phyloP scores from a whole-genome alignment of 2,329 filamentous ascomycete species.

The Curvularia verruculosa region DNA sequence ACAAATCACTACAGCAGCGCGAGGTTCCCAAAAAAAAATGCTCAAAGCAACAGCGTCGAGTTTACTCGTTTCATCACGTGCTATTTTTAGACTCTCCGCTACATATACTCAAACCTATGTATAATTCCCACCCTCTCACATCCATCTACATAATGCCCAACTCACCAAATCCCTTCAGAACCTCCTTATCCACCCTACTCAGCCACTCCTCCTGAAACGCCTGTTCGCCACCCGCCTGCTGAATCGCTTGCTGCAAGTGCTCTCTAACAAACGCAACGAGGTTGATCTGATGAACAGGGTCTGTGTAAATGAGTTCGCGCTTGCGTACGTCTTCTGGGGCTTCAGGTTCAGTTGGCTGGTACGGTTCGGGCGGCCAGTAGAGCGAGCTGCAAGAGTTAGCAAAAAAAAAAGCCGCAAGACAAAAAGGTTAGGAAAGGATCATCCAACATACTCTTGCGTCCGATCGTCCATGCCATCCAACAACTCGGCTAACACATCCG shows the following conservation, averaged over 20 bases:
- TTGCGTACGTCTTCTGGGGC: slow-evolving; percentile 54
- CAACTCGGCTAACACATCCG: slow-evolving; percentile 69
- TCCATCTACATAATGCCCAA: slow-evolving; percentile 44
- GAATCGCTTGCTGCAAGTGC: slow-evolving; percentile 65
- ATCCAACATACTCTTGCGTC: slow-evolving; percentile 41
- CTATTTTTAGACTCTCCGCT: background rate
- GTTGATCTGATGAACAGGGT: slow-evolving; percentile 71
- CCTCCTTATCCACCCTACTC: slow-evolving; percentile 75
- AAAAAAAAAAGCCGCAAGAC: background rate
- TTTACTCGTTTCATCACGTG: background rate
- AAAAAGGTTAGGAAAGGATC: background rate
- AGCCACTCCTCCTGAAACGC: slow-evolving; percentile 72
- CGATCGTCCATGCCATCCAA: slow-evolving; percentile 63
- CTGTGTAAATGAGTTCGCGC: slow-evolving; percentile 61
- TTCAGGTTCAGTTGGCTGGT: slow-evolving; percentile 42
- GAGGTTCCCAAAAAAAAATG: background rate
- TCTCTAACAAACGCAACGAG: slow-evolving; percentile 68
- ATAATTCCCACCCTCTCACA: background rate
- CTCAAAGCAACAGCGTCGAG: background rate
- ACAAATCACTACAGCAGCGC: background rate
- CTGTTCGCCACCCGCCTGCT: slow-evolving; percentile 66
- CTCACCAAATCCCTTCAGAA: slow-evolving; percentile 66
- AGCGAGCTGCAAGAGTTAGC: slow-evolving; percentile 44
- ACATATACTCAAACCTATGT: background rate
- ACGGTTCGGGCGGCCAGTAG: slow-evolving; percentile 48